These are phyloP conservation scores for Aspergillus coremiiformis DNA, from an alignment of 495 filamentous ascomycete species.

Conservation along the genomic window DNA sequence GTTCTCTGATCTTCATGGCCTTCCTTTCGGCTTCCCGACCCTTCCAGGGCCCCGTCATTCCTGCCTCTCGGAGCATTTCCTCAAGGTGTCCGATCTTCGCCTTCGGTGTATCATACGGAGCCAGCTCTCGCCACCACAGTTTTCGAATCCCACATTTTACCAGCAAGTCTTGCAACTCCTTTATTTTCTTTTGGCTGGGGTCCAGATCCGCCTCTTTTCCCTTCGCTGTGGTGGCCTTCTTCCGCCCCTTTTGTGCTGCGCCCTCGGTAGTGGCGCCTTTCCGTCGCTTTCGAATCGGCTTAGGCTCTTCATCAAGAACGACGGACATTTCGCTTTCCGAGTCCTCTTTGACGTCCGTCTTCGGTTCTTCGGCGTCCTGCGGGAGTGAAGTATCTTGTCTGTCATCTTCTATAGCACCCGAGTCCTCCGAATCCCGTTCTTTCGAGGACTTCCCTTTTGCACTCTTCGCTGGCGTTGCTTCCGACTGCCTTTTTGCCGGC, in stretches of 20 bases:
- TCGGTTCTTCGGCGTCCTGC: conserved; percentile 13
- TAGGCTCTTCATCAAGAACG: conserved; percentile 62
- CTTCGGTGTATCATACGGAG: conserved; percentile 62
- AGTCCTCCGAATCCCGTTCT: conserved; percentile 13
- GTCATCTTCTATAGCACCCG: conserved; percentile 17
- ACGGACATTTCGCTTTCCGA: conserved; percentile 78
- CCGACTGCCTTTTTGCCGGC: conserved; percentile 16
- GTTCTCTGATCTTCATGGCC: conserved; percentile 77
- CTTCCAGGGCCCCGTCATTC: conserved; percentile 50
- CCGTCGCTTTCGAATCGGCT: conserved; percentile 42
- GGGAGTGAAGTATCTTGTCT: conserved; percentile 18
- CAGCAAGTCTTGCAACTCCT: conserved; percentile 80
- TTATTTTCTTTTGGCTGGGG: conserved; percentile 74
- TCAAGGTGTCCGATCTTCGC: conserved; percentile 81
- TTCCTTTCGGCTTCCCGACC: conserved; percentile 79
- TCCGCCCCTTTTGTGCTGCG: conserved; percentile 27
- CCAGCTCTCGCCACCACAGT: conserved; percentile 78
- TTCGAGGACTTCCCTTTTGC: conserved; percentile 20
- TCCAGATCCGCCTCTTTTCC: conserved; percentile 44
- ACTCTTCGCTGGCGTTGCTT: conserved; percentile 19
- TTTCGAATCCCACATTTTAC: conserved; percentile 91
- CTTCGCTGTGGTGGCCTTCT: conserved; percentile 14
- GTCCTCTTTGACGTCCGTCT: conserved; percentile 33
- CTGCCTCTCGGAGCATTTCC: conserved; percentile 65
- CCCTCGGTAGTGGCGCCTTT: conserved; percentile 27